Conservation (phyloP, 345 rosid genomes). For the Kernera saxatilis region DNA sequence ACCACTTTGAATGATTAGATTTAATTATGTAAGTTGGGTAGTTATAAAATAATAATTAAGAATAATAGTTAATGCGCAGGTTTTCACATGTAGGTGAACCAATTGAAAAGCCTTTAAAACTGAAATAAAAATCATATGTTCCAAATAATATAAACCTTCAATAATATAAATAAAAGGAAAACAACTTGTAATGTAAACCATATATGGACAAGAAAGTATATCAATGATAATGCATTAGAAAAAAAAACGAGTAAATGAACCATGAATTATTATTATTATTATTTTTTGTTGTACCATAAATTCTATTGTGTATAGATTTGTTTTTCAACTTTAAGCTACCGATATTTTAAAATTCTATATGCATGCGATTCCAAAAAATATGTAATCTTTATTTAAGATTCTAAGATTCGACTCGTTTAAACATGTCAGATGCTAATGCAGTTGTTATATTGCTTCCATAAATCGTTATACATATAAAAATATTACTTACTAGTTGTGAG, state of each 20-base stretch:
- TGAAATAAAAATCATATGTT: neutral
- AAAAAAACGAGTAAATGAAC: neutral
- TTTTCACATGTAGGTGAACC: constrained; percentile 32
- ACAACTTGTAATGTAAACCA: neutral
- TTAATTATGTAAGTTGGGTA: constrained; percentile 11
- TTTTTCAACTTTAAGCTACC: neutral
- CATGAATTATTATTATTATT: too few relatives aligned
- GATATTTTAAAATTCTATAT: neutral
- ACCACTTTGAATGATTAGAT: constrained; percentile 15
- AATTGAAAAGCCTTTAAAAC: constrained; percentile 19
- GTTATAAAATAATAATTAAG: neutral
- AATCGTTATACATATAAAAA: neutral
- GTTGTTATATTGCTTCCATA: neutral
- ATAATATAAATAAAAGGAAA: neutral
- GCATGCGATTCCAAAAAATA: neutral
- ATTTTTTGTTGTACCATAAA: neutral
- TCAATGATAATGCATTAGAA: constrained; percentile 2
- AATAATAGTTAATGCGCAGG: constrained; percentile 4
- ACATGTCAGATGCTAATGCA: constrained; percentile 5
- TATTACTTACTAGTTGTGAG: neutral
- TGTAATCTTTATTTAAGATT: neutral
- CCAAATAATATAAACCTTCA: neutral
- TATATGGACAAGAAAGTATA: constrained; percentile 6
- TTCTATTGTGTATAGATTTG: neutral
- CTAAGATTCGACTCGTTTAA: neutral